Evolutionary conservation across 305 asterid species (phyloP).

Genomic region (Fraxinus paxiana): DNA sequence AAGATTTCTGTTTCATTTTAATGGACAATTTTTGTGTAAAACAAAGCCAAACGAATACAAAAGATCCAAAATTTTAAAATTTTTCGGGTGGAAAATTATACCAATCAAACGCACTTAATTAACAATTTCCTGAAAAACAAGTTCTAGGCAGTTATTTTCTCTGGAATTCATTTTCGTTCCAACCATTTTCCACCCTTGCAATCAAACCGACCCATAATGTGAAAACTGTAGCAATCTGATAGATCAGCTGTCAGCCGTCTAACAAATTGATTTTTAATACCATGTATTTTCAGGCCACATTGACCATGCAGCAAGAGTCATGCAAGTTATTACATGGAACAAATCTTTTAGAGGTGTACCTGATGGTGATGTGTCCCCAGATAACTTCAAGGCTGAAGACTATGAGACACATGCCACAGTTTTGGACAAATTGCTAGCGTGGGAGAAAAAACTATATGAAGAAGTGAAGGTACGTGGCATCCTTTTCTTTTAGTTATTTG

Average conservation of each 20-base stretch:
- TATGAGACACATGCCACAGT: constrained; percentile 93
- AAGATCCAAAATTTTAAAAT: too few relatives aligned
- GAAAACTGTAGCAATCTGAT: background rate
- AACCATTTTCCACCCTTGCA: too few relatives aligned
- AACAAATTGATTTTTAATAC: constrained; percentile 10
- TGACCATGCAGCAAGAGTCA: constrained; percentile 89
- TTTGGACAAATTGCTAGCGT: constrained; percentile 87
- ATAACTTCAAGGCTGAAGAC: constrained; percentile 54
- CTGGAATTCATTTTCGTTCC: too few relatives aligned
- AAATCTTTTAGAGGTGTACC: constrained; percentile 69
- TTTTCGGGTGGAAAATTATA: too few relatives aligned
- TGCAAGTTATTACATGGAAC: constrained; percentile 98
- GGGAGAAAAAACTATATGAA: constrained; percentile 98
- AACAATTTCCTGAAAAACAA: too few relatives aligned
- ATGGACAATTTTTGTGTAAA: too few relatives aligned
- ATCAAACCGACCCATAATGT: background rate
- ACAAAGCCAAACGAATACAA: too few relatives aligned
- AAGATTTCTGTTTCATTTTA: background rate
- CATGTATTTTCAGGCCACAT: constrained; percentile 66
- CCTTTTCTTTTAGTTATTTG: background rate
- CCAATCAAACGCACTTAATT: too few relatives aligned
- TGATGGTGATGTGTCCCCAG: constrained; percentile 53
- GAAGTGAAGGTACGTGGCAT: constrained; percentile 73
- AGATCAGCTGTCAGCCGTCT: background rate
- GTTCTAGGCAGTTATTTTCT: too few relatives aligned